Evolutionary conservation across 768 basidiomycete genomes (phyloP).

Genomic region (Sutorius australiensis): DNA sequence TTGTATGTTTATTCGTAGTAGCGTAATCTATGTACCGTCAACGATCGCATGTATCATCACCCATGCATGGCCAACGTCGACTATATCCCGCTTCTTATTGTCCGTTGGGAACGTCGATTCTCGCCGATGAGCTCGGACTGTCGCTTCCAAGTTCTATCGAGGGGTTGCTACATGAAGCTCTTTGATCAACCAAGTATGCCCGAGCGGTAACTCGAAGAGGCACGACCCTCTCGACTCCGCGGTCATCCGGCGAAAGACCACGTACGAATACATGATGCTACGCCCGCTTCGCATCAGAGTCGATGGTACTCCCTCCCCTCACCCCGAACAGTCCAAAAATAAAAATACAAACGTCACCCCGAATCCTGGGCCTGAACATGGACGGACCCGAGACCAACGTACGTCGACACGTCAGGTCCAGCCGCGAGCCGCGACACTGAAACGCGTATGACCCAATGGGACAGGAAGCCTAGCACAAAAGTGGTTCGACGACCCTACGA

Average conservation of each 20-base stretch:
- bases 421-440: neutral
- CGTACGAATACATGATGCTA: neutral
- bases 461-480: neutral
- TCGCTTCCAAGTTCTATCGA: neutral
- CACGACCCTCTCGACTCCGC: neutral
- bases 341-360: neutral
- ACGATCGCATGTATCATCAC: slow-evolving; percentile 1
- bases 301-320: neutral
- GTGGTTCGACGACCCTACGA: slow-evolving; percentile 16
- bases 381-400: slow-evolving; percentile 4
- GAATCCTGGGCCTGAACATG: neutral
- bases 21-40: slow-evolving; percentile 1
- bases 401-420: neutral
- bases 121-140: neutral
- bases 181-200: neutral
- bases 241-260: neutral
- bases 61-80: neutral
- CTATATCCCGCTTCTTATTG: neutral
- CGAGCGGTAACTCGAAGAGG: neutral
- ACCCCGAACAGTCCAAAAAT: neutral
- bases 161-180: neutral
- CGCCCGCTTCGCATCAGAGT: neutral
- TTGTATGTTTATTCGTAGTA: slow-evolving; percentile 14
- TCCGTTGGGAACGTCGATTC: neutral
- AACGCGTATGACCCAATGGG: neutral